Evolutionary conservation across 345 rosid genomes (phyloP).

Genomic region (Eucalyptus microcorys): DNA sequence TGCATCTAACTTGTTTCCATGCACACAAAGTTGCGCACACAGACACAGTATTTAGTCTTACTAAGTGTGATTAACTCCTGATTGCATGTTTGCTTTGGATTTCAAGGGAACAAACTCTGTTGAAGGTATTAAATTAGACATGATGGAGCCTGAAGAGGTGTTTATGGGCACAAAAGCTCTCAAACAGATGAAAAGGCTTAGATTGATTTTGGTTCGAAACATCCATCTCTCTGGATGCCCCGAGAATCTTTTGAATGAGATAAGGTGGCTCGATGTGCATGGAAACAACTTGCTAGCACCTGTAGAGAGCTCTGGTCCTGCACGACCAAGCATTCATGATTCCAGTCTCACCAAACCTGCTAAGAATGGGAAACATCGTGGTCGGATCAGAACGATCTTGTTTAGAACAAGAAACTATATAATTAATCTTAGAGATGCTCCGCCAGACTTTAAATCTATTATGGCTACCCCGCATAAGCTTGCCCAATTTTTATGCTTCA

Average conservation of each 20-base stretch:
- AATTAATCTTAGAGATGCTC: not conserved
- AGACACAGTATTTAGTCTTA: not conserved
- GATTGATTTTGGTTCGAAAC: slow-evolving; percentile 1
- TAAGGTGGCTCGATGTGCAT: not conserved
- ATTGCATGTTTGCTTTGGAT: not conserved
- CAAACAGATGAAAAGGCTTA: slow-evolving; percentile 3
- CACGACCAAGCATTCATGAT: not conserved
- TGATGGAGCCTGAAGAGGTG: not conserved
- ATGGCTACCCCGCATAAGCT: not conserved
- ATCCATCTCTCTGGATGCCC: not conserved
- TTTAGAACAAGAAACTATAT: fast-evolving
- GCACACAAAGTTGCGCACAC: not conserved
- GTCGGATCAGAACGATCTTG: not conserved
- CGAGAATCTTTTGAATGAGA: not conserved
- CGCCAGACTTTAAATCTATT: fast-evolving
- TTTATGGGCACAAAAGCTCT: not conserved
- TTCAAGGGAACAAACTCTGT: slow-evolving; percentile 4
- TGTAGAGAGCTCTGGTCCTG: not conserved
- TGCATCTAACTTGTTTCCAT: not conserved
- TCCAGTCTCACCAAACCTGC: not conserved
- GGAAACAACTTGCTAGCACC: not conserved
- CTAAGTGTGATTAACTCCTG: fast-evolving
- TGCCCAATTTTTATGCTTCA: not conserved
- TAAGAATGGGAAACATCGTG: not conserved
- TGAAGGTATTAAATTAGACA: slow-evolving; percentile 4